phyloP scores from a whole-genome alignment of 495 filamentous ascomycete genomes.

The Amphirosellinia nigrospora region DNA sequence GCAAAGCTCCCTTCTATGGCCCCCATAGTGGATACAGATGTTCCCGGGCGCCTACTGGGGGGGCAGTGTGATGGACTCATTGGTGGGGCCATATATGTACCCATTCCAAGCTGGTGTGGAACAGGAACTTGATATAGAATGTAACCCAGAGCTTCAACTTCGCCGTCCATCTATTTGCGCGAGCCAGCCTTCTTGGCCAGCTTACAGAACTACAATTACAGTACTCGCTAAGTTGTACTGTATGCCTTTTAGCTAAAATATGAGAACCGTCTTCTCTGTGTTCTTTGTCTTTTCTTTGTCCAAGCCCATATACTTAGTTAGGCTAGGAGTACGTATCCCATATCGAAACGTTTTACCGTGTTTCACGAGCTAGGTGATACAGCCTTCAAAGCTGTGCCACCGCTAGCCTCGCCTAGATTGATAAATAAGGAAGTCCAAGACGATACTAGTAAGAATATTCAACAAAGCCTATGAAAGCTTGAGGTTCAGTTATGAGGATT shows the following conservation, averaged over 20 bases:
- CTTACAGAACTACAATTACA: neutral
- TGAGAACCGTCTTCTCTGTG: neutral
- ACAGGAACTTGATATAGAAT: neutral
- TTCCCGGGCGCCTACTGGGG: constrained; percentile 2
- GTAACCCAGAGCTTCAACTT: neutral
- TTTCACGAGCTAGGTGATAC: neutral
- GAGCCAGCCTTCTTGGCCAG: neutral
- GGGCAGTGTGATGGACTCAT: constrained; percentile 21
- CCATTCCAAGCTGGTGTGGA: neutral
- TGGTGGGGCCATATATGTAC: neutral
- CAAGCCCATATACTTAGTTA: neutral
- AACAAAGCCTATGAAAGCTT: too few species aligned
- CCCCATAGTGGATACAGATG: constrained; percentile 5
- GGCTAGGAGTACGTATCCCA: neutral
- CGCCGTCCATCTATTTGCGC: neutral
- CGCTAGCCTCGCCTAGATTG: neutral
- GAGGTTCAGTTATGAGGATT: too few species aligned
- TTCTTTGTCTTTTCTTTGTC: neutral
- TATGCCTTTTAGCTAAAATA: neutral
- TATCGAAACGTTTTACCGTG: neutral
- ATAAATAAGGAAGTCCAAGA: neutral
- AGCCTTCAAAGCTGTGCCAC: neutral
- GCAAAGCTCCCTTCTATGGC: constrained; percentile 3
- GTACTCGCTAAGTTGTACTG: neutral
- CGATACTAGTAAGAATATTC: neutral